Base-by-base conservation (phyloP, 1,139 yeast genomes). In the Geotrichum fermentans region DNA sequence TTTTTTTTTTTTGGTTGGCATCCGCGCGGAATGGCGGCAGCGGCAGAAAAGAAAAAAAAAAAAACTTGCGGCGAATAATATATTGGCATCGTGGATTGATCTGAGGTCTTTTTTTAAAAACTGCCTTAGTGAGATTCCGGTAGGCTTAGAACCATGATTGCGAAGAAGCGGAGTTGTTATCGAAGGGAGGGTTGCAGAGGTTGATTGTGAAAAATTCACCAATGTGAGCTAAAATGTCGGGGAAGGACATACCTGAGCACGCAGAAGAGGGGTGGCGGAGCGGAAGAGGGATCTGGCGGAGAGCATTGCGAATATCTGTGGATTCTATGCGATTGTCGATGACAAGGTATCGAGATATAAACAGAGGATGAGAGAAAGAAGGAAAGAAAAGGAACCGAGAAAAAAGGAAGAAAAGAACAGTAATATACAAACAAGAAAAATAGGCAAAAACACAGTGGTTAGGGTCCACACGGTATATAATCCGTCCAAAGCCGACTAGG, bases 251-350 rank as follows among this genome's bases (percentile, higher is more conserved):
- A 52, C 55, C 46, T 52, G 52, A 30, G 55, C 49, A 28, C 55
- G 53, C 37, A 43, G 24, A 28, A 49, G 37, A 30, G 47, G 49
- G 29, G 51, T 35, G 29, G 50, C 51, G 28, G 53, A 45, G 35
- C 55, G 47, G 40, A 49, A 49, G 37, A 53, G 36, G 38, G 52
- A 42, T 46, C 53, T 53, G 36, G 55, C 29, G 30, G 55, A 49
- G 32, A 53, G 50, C 55, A 53, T 53, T 33, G 21, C 43, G 44
- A 32, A n/a, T 10, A 28, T 7, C 11, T 18, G 24, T 11, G 11
- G 28, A 17, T 13, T 14, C 16, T 14, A 16, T 13, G 18, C 10
- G 36, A 33, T 13, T 14, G 6, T 10, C 13, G 20, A 33, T 39
- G 14, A 37, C 18, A 14, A 16, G 22, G 22, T 22, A 14, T 4